These are phyloP conservation scores for Syzygium syzygioides DNA, from an alignment of 441 rosid genomes.

Conservation along the genomic window DNA sequence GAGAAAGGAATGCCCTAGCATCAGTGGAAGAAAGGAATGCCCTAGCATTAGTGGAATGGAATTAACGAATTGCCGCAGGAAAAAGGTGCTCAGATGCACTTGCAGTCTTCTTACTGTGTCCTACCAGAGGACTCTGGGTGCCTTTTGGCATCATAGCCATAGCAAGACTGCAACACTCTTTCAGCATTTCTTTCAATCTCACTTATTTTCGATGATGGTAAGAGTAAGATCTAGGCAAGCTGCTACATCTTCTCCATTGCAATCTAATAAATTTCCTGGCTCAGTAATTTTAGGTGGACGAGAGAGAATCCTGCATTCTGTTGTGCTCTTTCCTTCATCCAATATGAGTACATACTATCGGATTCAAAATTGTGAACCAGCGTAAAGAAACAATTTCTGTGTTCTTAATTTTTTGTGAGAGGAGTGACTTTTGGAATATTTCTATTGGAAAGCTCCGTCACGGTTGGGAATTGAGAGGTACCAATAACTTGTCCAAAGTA, in stretches of 20 bases:
- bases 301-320: neutral
- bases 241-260: neutral
- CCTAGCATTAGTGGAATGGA: neutral
- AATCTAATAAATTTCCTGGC: neutral
- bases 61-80: neutral
- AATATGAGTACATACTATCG: neutral
- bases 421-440: neutral
- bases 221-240: neutral
- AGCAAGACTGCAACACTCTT: neutral
- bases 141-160: neutral
- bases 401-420: neutral
- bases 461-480: neutral
- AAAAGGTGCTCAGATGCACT: neutral
- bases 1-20: neutral
- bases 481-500: neutral
- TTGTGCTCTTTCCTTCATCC: neutral
- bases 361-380: neutral
- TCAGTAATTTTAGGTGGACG: neutral
- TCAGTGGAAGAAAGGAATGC: neutral
- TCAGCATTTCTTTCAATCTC: neutral
- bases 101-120: neutral
- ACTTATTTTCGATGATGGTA: neutral
- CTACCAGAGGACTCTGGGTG: neutral
- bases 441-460: neutral
- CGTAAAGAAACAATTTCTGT: neutral